Evolutionary conservation across 306 rosid genomes (phyloP), one percentile per base, ranked within the genome.

Genomic region (Cotoneaster glaucophyllus): DNA sequence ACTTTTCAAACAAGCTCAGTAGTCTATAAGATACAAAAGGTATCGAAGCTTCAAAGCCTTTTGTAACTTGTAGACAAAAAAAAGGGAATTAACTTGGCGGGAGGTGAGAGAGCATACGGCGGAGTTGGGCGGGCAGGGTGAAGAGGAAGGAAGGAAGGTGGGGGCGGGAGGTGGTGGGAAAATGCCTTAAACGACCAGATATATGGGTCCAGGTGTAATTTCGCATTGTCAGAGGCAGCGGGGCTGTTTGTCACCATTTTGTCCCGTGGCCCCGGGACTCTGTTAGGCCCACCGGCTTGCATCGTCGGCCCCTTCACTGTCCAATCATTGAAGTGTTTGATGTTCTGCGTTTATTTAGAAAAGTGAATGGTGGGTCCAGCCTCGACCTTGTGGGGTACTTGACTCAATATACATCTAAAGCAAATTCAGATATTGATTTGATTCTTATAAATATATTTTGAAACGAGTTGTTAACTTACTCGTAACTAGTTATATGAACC

Each of bases 191-290:
- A 26, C 1, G 68, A 32, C 43, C 32, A 41, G 69, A 5, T 64
- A 24, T 8, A 15, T 12, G 80, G 67, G 65, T 19, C 84, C 74
- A 52, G 31, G 7, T 28, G 65, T n/a, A 17, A 7, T 24, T 32
- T 65, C 80, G 24, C 48, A 56, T 80, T 73, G 70, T 67, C n/a
- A 72, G 24, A 1, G 37, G 61, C 77, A 52, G 79, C 82, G 80
- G 72, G 83, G 83, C 32, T 4, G 48, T 31, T 56, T 63, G 72
- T 79, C 81, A 70, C 62, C 69, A 11, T 31, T 48, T 41, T 57
- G 43, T 65, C 66, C 31, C 31, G 68, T 39, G 66, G 9, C 52
- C 24, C 15, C 1, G 31, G 62, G 64, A 12, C 5, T 19, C 0
- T 77, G 14, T 78, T 73, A 63, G 0, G 8, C 19, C 54, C 21